Evolutionary conservation across 164 flowering plant species (phyloP).

Genomic region (Magnolia sinica): DNA sequence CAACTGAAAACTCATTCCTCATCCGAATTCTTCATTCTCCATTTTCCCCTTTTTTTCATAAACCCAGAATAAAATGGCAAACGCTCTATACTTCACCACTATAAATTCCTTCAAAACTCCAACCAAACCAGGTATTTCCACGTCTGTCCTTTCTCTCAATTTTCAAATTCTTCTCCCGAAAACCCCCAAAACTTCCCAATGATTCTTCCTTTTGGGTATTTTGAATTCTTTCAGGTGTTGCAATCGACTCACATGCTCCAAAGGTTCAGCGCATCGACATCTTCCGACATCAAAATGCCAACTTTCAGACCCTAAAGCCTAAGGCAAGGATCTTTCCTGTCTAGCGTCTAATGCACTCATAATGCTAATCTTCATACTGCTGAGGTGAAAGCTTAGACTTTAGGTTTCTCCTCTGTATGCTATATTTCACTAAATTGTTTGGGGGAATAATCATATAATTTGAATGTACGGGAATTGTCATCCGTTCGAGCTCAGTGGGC

Average conservation of each 20-base stretch:
- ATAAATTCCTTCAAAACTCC: constrained; percentile 31
- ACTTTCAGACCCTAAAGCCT: constrained; percentile 34
- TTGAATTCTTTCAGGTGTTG: constrained; percentile 23
- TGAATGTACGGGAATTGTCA: not conserved
- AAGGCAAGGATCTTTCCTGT: constrained; percentile 31
- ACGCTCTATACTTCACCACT: constrained; percentile 38
- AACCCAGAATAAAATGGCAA: constrained; percentile 35
- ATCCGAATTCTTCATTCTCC: no score
- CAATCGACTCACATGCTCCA: constrained; percentile 26
- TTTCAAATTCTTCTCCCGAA: not conserved
- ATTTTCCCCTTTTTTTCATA: not conserved
- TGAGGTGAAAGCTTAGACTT: not conserved
- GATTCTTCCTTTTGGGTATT: not conserved
- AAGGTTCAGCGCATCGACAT: constrained; percentile 26
- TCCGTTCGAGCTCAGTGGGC: not conserved
- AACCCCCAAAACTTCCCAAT: not conserved
- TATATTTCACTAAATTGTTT: not conserved
- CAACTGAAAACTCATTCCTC: not conserved
- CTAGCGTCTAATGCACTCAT: no score
- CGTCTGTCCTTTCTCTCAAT: constrained; percentile 4
- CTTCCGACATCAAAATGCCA: constrained; percentile 17
- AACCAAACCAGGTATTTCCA: constrained; percentile 39
- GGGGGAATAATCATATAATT: not conserved
- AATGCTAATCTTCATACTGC: not conserved
- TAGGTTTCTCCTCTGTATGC: not conserved